Conservation (phyloP, 2,329 filamentous ascomycete species). For the Phialophora chinensis region DNA sequence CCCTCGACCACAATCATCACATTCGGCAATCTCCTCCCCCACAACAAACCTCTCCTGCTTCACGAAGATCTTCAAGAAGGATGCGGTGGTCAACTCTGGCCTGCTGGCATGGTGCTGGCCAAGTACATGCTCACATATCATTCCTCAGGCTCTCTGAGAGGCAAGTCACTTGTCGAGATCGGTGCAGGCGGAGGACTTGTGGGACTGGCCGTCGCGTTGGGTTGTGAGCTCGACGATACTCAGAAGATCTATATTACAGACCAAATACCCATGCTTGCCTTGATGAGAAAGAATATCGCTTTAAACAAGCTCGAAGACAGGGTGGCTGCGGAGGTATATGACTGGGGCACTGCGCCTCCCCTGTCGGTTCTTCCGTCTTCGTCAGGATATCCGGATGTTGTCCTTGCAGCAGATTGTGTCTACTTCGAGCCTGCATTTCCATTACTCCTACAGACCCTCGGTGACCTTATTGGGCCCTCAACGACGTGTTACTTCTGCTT, state of each 20-base stretch:
- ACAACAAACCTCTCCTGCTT: slow-evolving; percentile 68
- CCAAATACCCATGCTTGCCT: slow-evolving; percentile 78
- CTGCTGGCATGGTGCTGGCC: slow-evolving; percentile 84
- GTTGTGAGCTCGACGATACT: slow-evolving; percentile 60
- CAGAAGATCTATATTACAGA: slow-evolving; percentile 76
- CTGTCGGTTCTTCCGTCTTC: background rate
- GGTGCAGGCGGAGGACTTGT: slow-evolving; percentile 91
- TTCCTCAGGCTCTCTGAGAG: slow-evolving; percentile 47
- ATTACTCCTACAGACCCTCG: slow-evolving; percentile 77
- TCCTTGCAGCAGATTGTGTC: slow-evolving; percentile 95
- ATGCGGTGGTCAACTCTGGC: slow-evolving; percentile 94
- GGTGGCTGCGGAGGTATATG: slow-evolving; percentile 73
- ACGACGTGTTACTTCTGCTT: slow-evolving; percentile 88
- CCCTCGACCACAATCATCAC: slow-evolving; percentile 60
- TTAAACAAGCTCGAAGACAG: slow-evolving; percentile 72
- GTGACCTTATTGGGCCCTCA: slow-evolving; percentile 69
- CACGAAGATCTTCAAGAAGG: slow-evolving; percentile 86
- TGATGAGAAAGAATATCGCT: slow-evolving; percentile 87
- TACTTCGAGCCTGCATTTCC: slow-evolving; percentile 98
- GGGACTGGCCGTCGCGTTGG: slow-evolving; percentile 66
- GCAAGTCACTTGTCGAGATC: slow-evolving; percentile 71
- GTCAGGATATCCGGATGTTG: slow-evolving; percentile 67
- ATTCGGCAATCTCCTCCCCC: slow-evolving; percentile 75
- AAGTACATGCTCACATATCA: slow-evolving; percentile 74
- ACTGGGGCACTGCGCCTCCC: slow-evolving; percentile 68